These are phyloP conservation scores for Beauveria brongniartii DNA, from an alignment of 2,329 filamentous ascomycete genomes.

Conservation along the genomic window DNA sequence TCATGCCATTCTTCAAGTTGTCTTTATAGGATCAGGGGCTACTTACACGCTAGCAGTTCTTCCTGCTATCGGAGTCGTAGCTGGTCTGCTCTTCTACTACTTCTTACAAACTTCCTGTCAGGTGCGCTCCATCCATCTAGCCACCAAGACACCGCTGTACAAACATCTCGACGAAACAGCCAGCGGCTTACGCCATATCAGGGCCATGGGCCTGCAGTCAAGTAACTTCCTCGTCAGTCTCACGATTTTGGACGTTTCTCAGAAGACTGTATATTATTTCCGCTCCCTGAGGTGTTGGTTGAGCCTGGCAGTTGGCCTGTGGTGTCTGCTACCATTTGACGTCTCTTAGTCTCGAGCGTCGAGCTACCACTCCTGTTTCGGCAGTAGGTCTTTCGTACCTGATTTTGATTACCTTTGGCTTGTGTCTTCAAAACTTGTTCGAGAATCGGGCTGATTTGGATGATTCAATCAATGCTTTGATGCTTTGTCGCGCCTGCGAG, in stretches of 20 bases:
- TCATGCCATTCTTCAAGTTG: background rate
- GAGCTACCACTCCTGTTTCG: background rate
- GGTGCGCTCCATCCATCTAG: slow-evolving; percentile 26
- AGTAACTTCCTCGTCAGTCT: slow-evolving; percentile 33
- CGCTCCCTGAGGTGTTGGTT: slow-evolving; percentile 40
- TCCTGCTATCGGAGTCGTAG: background rate
- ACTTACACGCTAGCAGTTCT: background rate
- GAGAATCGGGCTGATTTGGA: slow-evolving; percentile 17
- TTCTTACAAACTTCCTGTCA: slow-evolving; percentile 27
- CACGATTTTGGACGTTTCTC: slow-evolving; percentile 39
- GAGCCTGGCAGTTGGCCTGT: slow-evolving; percentile 37
- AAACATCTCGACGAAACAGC: slow-evolving; percentile 34
- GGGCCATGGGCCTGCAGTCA: slow-evolving; percentile 44
- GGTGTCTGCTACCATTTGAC: slow-evolving; percentile 35
- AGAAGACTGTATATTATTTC: slow-evolving; percentile 43
- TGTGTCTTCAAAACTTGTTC: slow-evolving; percentile 13
- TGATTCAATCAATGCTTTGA: background rate
- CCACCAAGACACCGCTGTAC: slow-evolving; percentile 27
- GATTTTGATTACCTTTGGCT: slow-evolving; percentile 18
- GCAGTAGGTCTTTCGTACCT: slow-evolving; percentile 9
- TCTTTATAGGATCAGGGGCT: background rate
- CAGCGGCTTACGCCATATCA: slow-evolving; percentile 37
- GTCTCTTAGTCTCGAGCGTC: slow-evolving; percentile 28
- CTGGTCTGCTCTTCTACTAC: background rate
- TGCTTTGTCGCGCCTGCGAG: background rate